Conservation (phyloP, 176 grass and related monocot species). For the Leersia perrieri region DNA sequence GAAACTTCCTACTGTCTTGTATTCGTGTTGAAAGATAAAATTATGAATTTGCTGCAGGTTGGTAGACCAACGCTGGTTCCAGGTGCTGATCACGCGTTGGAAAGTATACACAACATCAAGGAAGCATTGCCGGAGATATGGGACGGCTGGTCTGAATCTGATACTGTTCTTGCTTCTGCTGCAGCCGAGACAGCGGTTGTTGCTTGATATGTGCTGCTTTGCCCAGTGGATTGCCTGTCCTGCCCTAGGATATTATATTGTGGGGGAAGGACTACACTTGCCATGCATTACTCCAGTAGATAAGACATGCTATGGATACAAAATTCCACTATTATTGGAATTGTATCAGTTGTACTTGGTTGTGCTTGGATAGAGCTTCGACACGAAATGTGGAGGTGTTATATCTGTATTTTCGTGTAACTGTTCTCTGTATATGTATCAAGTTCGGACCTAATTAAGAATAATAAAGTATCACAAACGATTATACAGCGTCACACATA, state of each 20-base stretch:
- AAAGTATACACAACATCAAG: constrained; percentile 76
- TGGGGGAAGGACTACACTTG: neutral
- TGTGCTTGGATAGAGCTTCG: too few relatives aligned
- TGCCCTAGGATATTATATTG: neutral
- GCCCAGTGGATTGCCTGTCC: neutral
- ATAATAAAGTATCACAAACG: too few relatives aligned
- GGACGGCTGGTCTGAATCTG: constrained; percentile 32
- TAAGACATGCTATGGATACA: neutral
- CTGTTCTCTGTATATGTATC: too few relatives aligned
- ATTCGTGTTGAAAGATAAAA: neutral
- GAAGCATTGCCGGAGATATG: constrained; percentile 64
- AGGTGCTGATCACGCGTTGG: constrained; percentile 55
- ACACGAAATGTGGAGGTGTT: too few relatives aligned
- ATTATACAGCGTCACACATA: too few relatives aligned
- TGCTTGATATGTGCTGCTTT: constrained; percentile 26
- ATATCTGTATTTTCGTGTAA: too few relatives aligned
- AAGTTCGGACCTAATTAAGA: too few relatives aligned
- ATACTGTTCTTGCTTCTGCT: constrained; percentile 24
- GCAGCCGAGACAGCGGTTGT: constrained; percentile 28
- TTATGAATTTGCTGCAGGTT: constrained; percentile 44
- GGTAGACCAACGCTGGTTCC: constrained; percentile 36
- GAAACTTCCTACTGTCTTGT: neutral
- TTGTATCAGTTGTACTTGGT: neutral
- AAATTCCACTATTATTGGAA: constrained; percentile 26
- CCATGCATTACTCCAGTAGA: neutral